A percentile compares a stretch with the other conserved stretches of the same genome.
phyloP scores from a whole-genome alignment of 2,329 filamentous ascomycete genomes.

The Arthrinium puccinioides region DNA sequence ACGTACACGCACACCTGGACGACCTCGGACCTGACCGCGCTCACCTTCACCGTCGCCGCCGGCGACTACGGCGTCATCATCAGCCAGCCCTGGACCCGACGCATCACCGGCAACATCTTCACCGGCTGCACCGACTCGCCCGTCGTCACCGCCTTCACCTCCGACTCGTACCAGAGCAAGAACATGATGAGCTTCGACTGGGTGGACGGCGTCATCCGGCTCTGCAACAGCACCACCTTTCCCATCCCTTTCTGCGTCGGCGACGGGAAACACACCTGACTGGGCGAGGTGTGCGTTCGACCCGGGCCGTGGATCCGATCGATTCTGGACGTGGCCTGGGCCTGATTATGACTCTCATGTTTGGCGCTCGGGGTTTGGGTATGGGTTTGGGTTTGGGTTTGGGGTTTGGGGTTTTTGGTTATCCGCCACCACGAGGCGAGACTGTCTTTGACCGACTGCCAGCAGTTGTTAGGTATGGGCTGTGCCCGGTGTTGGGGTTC shows the following conservation, averaged over 20 bases:
- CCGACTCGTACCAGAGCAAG: conserved; percentile 26
- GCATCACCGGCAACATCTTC: conserved; percentile 25
- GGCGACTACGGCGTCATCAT: conserved; percentile 31
- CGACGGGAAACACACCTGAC: too few species aligned
- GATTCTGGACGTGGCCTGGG: too few species aligned
- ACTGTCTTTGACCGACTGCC: too few species aligned
- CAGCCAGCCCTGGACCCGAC: conserved; percentile 26
- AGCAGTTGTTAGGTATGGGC: too few species aligned
- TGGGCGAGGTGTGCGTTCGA: too few species aligned
- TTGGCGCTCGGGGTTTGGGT: too few species aligned
- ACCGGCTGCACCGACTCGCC: conserved; percentile 24
- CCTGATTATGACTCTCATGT: too few species aligned
- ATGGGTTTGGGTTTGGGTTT: too few species aligned
- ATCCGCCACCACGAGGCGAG: too few species aligned
- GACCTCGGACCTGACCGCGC: conserved; percentile 20
- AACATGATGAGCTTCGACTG: conserved; percentile 24
- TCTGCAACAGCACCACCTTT: conserved; percentile 27
- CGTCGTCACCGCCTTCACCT: conserved; percentile 18
- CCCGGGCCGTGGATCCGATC: too few species aligned
- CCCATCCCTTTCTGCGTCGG: conserved; percentile 30
- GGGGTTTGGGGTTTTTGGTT: too few species aligned
- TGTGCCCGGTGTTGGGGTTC: too few species aligned
- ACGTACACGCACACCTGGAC: conserved; percentile 23
- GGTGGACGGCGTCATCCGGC: conserved; percentile 30
- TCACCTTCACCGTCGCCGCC: conserved; percentile 23